Base-by-base conservation (phyloP, 164 flowering plant species). In the Sedum album region DNA sequence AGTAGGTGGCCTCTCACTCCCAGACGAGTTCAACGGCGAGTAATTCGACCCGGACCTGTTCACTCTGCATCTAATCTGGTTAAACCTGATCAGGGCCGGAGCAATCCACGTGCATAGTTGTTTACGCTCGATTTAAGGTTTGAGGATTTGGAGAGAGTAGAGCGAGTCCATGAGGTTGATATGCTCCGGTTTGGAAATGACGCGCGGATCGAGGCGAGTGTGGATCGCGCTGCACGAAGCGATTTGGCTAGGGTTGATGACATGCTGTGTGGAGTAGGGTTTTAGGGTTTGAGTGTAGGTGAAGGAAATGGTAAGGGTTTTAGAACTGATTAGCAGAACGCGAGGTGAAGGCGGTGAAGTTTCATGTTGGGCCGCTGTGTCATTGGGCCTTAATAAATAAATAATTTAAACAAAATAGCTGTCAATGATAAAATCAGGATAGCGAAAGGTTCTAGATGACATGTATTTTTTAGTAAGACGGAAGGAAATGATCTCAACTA, bases 1-100 rank as follows among this genome's bases (percentile, higher is more conserved):
- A 2, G 74, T 73, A 18, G 76, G 78, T 20, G 80, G 77, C 0
- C 80, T 57, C 49, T 77, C 75, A 36, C 67, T 72, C n/a, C 70
- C 69, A 13, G 65, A 66, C 23, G 76, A 71, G 66, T 74, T 71
- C 38, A 74, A 62, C n/a, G 78, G 77, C 33, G 78, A 78, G 76
- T 75, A 75, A 13, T 11, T 73, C 55, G 23, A 69, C 26, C 62
- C 76, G 55, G 72, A 30, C 63, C 44, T 41, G 68, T 31, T 67
- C 60, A 67, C 75, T 61, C 17, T 44, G 72, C 30, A 71, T 46
- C 42, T 68, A 18, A 61, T 31, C n/a, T 28, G 72, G 31, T 30
- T 69, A 25, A 69, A 57, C 6, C 39, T 39, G 21, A 48, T 9
- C 8, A 25, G 63, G 68, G 31, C 48, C 5, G 69, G 68, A 5